Conservation (phyloP, 108 stramenopile species). For the Tribonema minus region DNA sequence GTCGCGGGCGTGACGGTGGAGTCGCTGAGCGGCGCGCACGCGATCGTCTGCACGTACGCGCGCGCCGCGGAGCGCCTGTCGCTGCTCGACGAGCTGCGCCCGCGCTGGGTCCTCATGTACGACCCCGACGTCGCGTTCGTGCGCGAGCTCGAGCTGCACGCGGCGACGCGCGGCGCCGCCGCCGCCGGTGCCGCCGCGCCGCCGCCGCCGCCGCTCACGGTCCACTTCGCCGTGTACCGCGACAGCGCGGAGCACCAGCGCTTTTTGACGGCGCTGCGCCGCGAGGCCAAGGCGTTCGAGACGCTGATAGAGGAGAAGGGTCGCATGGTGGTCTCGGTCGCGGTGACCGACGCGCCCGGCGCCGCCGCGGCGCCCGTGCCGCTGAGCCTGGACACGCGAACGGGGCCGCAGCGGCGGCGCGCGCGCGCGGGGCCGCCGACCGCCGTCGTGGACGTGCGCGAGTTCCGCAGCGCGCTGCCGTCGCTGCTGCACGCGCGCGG, state of each 20-base stretch:
- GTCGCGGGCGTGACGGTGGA: too few species aligned
- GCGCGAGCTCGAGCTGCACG: slow-evolving; percentile 82
- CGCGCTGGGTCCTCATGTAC: slow-evolving; percentile 76
- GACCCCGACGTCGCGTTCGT: slow-evolving; percentile 80
- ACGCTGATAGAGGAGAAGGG: slow-evolving; percentile 83
- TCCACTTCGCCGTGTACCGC: slow-evolving; percentile 85
- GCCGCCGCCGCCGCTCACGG: slow-evolving; percentile 51
- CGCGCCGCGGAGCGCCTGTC: slow-evolving; percentile 52
- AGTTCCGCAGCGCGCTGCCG: slow-evolving; percentile 90
- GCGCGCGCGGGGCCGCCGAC: neutral
- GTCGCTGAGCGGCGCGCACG: too few species aligned
- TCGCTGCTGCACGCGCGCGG: slow-evolving; percentile 83
- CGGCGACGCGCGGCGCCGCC: slow-evolving; percentile 42
- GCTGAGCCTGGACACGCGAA: neutral
- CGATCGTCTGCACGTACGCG: too few species aligned
- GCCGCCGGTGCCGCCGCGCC: neutral
- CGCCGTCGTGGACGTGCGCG: slow-evolving; percentile 86
- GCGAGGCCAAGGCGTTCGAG: slow-evolving; percentile 86
- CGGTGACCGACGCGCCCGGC: neutral
- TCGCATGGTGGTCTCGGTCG: slow-evolving; percentile 63
- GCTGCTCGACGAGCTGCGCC: slow-evolving; percentile 72
- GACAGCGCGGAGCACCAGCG: slow-evolving; percentile 88
- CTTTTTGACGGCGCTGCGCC: slow-evolving; percentile 75
- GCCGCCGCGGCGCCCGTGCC: neutral
- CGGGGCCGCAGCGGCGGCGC: neutral